Evolutionary conservation across 2,329 filamentous ascomycete species (phyloP), one percentile per base, ranked within the genome.

Genomic region (Xylariaceae sp.): DNA sequence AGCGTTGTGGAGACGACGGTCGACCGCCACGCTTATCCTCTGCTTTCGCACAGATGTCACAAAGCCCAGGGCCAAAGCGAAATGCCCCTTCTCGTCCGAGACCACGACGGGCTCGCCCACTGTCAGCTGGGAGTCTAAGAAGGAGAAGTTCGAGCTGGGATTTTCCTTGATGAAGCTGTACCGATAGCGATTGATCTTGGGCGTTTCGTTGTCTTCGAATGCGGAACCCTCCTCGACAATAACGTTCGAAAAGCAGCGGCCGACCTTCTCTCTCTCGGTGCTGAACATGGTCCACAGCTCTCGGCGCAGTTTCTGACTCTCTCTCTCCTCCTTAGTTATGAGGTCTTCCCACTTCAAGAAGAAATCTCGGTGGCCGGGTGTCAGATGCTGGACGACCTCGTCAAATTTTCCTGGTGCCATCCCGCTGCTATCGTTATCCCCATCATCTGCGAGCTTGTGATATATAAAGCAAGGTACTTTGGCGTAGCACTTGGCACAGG

Each of bases 271-370:
- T 29, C 92, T 80, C 55, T 96, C 87, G 1, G 67, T 69, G 55
- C 92, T 95, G 15, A 89, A 64, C 84, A 98, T 93, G 1, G 89
- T 95, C 92, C 92, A 98, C 3, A 98, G 66, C 55, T 98, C 92
- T 44, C 88, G 73, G 41, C 88, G 79, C 43, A 88, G 82, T 51
- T 84, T 93, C 54, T 92, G 82, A 52, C 83, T 78, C 50, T 94
- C 88, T 48, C 82, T 86, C 57, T 98, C 92, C 63, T 98, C 92
- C 55, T 92, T 92, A 0, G 90, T 96, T 23, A 98, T 67, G 11
- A 98, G 68, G 32, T 81, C 74, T 57, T 98, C 92, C 92, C 92
- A 98, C 54, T 92, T 94, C 42, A 83, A 70, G 59, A 98, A 95
- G 57, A 96, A 98, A 0, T 79, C 74, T 45, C 77, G 77, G 51